phyloP scores from a whole-genome alignment of 495 filamentous ascomycete genomes.

The Tuber calosporum region DNA sequence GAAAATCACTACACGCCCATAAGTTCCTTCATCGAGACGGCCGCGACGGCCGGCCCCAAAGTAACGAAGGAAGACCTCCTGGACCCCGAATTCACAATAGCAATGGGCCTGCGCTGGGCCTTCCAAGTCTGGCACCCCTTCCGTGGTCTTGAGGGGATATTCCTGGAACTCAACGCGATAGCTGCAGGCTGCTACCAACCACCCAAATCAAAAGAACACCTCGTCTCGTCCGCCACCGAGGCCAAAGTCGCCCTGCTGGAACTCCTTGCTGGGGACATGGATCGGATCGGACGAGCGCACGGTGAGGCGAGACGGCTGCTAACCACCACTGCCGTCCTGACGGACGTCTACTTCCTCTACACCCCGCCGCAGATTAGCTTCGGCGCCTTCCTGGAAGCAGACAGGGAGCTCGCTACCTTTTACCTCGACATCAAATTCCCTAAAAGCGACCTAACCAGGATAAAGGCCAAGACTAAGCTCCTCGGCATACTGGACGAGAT shows the following conservation, averaged over 20 bases:
- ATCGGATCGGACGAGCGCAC: constrained; percentile 61
- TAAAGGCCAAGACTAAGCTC: constrained; percentile 43
- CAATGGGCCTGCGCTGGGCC: constrained; percentile 86
- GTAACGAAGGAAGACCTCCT: constrained; percentile 70
- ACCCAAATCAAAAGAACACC: neutral
- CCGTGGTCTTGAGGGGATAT: constrained; percentile 72
- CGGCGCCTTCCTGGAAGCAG: constrained; percentile 65
- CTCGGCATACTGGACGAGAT: constrained; percentile 41
- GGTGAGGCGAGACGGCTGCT: constrained; percentile 61
- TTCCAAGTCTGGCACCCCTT: constrained; percentile 90
- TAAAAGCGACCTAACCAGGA: neutral
- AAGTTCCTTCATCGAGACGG: constrained; percentile 54
- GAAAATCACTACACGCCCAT: constrained; percentile 74
- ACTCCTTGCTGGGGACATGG: neutral
- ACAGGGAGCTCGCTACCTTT: constrained; percentile 61
- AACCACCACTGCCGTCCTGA: constrained; percentile 70
- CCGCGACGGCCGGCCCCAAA: constrained; percentile 54
- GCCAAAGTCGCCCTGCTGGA: constrained; percentile 10
- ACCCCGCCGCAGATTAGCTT: constrained; percentile 92
- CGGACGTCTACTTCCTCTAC: constrained; percentile 92
- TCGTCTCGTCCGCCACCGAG: constrained; percentile 7
- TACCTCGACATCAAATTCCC: constrained; percentile 68
- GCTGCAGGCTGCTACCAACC: constrained; percentile 48
- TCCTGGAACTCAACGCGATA: constrained; percentile 72
- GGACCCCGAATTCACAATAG: constrained; percentile 81